Evolutionary conservation across 1,139 yeast genomes (phyloP).

Genomic region (Blastobotrys aristatus): DNA sequence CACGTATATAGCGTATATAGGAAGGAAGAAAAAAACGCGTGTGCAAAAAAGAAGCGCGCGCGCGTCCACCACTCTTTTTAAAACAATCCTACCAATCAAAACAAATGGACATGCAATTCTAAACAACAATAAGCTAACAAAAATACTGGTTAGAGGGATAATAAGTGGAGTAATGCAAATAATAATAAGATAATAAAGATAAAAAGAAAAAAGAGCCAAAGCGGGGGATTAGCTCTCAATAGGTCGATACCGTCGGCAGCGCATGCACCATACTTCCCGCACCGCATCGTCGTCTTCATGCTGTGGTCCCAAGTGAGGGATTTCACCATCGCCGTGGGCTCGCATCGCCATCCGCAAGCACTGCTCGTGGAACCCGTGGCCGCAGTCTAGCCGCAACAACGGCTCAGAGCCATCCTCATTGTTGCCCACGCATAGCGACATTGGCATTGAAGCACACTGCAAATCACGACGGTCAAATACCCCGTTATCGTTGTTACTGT

Average conservation of each 20-base stretch:
- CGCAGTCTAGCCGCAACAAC: conserved; percentile 26
- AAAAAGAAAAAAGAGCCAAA: too few species aligned
- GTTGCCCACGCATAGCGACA: conserved; percentile 24
- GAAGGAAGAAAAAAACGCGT: too few species aligned
- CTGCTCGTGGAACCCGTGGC: conserved; percentile 30
- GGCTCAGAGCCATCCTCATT: conserved; percentile 8
- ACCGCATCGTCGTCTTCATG: conserved; percentile 9
- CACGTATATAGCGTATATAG: too few species aligned
- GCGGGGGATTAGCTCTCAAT: too few species aligned
- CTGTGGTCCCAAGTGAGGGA: conserved; percentile 22
- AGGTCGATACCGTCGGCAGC: conserved; percentile 28
- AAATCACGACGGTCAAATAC: conserved; percentile 4
- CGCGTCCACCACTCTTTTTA: too few species aligned
- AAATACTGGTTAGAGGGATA: too few species aligned
- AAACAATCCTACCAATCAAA: too few species aligned
- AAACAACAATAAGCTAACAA: too few species aligned
- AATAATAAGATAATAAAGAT: too few species aligned
- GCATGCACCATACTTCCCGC: conserved; percentile 29
- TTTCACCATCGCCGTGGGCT: conserved; percentile 29
- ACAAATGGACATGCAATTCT: too few species aligned
- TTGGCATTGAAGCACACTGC: conserved; percentile 27
- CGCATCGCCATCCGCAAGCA: conserved; percentile 29
- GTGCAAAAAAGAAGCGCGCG: too few species aligned
- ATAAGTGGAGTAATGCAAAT: too few species aligned
- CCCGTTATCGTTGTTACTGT: neutral